Conservation (phyloP, 768 basidiomycete genomes). For the Xerocomus brunneocitrinus region DNA sequence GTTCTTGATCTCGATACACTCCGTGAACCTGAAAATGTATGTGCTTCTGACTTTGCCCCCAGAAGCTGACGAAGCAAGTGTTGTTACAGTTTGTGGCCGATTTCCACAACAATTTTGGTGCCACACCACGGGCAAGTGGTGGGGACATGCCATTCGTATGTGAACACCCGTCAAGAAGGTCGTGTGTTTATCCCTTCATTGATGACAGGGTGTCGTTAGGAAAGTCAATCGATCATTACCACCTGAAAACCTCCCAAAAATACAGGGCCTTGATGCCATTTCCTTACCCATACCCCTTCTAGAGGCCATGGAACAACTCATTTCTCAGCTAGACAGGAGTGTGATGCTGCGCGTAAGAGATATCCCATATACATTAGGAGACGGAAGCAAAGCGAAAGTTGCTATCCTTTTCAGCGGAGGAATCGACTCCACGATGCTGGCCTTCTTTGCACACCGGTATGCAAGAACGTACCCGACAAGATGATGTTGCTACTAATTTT, state of each 20-base stretch:
- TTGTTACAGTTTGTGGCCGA: constrained; percentile 16
- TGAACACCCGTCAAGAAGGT: not conserved
- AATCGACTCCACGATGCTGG: constrained; percentile 84
- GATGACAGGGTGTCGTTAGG: constrained; percentile 38
- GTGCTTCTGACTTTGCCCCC: not conserved
- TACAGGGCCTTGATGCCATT: constrained; percentile 21
- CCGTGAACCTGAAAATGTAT: constrained; percentile 22
- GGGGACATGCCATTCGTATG: constrained; percentile 23
- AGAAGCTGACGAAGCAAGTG: not conserved
- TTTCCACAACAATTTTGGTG: constrained; percentile 17
- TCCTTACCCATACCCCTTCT: constrained; percentile 29
- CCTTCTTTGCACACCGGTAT: constrained; percentile 75
- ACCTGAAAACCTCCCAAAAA: constrained; percentile 35
- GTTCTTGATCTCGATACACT: constrained; percentile 43
- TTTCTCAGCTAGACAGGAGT: constrained; percentile 56
- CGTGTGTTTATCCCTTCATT: not conserved
- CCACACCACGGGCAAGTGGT: constrained; percentile 20
- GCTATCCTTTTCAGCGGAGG: constrained; percentile 95
- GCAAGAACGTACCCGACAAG: constrained; percentile 11
- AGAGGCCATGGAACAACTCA: constrained; percentile 45
- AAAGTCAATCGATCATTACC: constrained; percentile 49
- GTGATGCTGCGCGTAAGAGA: constrained; percentile 64
- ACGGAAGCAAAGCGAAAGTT: constrained; percentile 48
- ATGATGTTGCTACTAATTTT: not conserved
- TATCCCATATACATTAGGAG: constrained; percentile 50